phyloP scores from a whole-genome alignment of 1,139 yeast species.

The Pichia cactophila region DNA sequence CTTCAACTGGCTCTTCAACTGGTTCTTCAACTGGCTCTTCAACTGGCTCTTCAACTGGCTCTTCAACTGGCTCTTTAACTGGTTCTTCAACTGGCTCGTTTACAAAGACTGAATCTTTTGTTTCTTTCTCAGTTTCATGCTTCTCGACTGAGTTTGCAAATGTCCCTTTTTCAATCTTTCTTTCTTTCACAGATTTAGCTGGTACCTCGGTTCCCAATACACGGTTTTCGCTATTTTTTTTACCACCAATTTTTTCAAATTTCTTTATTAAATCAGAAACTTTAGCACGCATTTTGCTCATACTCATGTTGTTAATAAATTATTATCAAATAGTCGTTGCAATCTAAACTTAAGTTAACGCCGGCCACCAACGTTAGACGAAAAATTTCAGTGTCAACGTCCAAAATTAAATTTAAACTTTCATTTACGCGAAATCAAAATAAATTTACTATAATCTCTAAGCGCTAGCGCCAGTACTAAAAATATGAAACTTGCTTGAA shows the following conservation, averaged over 20 bases:
- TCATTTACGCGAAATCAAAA: not conserved
- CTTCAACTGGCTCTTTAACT: too few species aligned
- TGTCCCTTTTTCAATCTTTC: not conserved
- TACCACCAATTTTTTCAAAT: not conserved
- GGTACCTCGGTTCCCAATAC: not conserved
- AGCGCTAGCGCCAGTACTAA: too few species aligned
- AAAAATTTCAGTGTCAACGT: not conserved
- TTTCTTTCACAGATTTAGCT: not conserved
- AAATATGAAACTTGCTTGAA: too few species aligned
- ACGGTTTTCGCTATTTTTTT: not conserved
- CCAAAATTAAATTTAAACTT: not conserved
- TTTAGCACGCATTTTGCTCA: constrained; percentile 1
- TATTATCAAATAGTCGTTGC: too few species aligned
- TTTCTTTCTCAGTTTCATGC: not conserved
- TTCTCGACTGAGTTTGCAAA: not conserved
- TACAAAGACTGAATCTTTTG: not conserved
- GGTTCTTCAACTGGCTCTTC: too few species aligned
- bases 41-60: too few species aligned
- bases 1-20: not conserved
- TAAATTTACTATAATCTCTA: too few species aligned
- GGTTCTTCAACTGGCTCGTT: not conserved
- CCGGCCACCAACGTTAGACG: not conserved
- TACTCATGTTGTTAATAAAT: not conserved
- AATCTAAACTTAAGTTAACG: not conserved
- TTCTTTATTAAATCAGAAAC: not conserved